These are phyloP conservation scores for Myxozyma nipponensis DNA, from an alignment of 805 yeast genomes.

Conservation along the genomic window DNA sequence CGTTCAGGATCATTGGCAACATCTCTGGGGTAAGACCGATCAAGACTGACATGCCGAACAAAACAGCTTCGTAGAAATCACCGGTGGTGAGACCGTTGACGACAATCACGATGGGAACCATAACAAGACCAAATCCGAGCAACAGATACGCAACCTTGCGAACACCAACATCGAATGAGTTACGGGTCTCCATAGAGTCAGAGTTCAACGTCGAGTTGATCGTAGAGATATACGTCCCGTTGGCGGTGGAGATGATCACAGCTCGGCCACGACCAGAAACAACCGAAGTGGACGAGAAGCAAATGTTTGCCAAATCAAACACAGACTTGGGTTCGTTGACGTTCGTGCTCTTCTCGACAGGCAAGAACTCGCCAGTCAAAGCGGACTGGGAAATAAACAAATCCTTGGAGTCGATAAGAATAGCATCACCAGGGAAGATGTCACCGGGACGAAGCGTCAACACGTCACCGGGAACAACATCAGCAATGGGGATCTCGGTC, in stretches of 20 bases:
- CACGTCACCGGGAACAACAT: slow-evolving; percentile 84
- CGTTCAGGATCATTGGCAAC: slow-evolving; percentile 29
- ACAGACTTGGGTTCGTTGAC: slow-evolving; percentile 22
- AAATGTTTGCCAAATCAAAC: slow-evolving; percentile 24
- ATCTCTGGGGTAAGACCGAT: slow-evolving; percentile 28
- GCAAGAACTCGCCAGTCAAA: slow-evolving; percentile 74
- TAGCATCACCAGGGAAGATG: slow-evolving; percentile 81
- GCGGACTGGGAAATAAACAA: slow-evolving; percentile 89
- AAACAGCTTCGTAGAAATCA: slow-evolving; percentile 27
- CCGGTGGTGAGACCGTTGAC: slow-evolving; percentile 26
- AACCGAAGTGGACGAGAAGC: slow-evolving; percentile 27
- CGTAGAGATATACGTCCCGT: slow-evolving; percentile 26
- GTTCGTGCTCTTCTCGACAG: slow-evolving; percentile 23
- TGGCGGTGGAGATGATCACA: slow-evolving; percentile 24
- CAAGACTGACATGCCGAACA: slow-evolving; percentile 27
- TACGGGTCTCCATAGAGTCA: slow-evolving; percentile 27
- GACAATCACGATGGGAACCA: slow-evolving; percentile 28
- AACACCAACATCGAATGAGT: slow-evolving; percentile 28
- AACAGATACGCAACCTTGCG: slow-evolving; percentile 27
- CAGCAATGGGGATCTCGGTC: slow-evolving; percentile 56
- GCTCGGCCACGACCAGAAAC: slow-evolving; percentile 29
- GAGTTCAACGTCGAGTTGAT: slow-evolving; percentile 30
- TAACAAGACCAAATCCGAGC: slow-evolving; percentile 26
- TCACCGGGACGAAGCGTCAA: slow-evolving; percentile 87
- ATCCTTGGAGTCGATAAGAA: slow-evolving; percentile 61